Percentiles rank a stretch among this genome's conserved stretches.
Evolutionary conservation across 768 basidiomycete genomes (phyloP).

Genomic region (Kwoniella pini): DNA sequence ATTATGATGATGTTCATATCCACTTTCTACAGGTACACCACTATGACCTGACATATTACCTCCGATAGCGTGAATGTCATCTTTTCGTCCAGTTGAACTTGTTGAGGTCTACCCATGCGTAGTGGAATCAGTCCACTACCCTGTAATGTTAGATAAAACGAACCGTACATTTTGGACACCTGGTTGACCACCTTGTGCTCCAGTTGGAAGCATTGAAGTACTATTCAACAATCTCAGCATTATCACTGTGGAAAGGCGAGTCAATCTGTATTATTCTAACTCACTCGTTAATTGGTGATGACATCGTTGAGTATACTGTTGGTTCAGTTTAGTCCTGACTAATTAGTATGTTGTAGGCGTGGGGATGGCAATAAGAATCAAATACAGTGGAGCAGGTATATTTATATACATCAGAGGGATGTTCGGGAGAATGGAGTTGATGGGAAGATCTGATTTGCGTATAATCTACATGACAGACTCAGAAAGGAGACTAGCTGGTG

Average conservation of each 20-base stretch:
- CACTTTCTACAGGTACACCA: conserved; percentile 15
- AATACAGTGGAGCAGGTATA: neutral
- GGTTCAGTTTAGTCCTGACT: neutral
- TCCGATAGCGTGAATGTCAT: conserved; percentile 12
- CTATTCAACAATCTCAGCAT: too few relatives aligned
- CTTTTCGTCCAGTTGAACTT: conserved; percentile 2
- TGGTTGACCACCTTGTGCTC: conserved; percentile 3
- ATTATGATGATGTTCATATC: conserved; percentile 12
- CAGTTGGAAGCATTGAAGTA: conserved; percentile 9
- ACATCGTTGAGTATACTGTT: neutral
- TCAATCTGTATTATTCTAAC: neutral
- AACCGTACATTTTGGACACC: conserved; percentile 2
- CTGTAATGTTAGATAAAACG: too few relatives aligned
- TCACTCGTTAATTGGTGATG: conserved; percentile 5
- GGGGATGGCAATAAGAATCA: neutral
- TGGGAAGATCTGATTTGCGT: neutral
- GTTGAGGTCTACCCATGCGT: conserved; percentile 14
- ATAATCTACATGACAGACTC: conserved; percentile 1
- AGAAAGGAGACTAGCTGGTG: neutral
- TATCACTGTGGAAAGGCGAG: too few relatives aligned
- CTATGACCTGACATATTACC: conserved; percentile 17
- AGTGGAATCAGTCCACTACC: too few relatives aligned
- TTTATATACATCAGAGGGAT: neutral
- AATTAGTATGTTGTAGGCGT: neutral
- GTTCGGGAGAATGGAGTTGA: neutral